Percentiles rank a stretch among this genome's conserved stretches.
phyloP scores from a whole-genome alignment of 768 basidiomycete genomes.

The Amylocystis lapponica region DNA sequence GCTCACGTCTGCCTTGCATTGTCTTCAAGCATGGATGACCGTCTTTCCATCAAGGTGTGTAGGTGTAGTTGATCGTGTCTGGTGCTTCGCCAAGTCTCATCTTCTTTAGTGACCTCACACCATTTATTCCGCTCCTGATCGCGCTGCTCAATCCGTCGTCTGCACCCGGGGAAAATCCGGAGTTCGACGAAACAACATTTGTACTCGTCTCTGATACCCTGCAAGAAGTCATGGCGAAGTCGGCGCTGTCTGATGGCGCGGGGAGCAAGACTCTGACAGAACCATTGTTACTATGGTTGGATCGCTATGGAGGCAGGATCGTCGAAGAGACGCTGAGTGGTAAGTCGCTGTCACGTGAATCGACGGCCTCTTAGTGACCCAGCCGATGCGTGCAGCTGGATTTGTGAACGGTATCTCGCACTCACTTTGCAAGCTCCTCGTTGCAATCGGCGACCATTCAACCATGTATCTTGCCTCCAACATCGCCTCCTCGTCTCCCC shows the following conservation, averaged over 20 bases:
- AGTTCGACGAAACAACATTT: constrained; percentile 48
- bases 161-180: constrained; percentile 15
- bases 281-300: constrained; percentile 79
- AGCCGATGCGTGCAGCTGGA: constrained; percentile 27
- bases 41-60: constrained; percentile 62
- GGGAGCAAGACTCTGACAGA: constrained; percentile 73
- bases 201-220: constrained; percentile 64
- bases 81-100: neutral
- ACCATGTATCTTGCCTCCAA: constrained; percentile 68
- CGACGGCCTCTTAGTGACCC: neutral
- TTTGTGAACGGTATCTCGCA: constrained; percentile 53
- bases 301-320: constrained; percentile 47
- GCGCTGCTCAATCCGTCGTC: constrained; percentile 31
- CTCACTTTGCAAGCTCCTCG: constrained; percentile 75
- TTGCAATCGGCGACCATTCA: constrained; percentile 83
- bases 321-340: constrained; percentile 31
- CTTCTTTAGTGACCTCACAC: constrained; percentile 54
- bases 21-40: constrained; percentile 79
- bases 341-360: constrained; percentile 18
- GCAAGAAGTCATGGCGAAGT: constrained; percentile 72
- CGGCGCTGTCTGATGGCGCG: constrained; percentile 63
- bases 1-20: constrained; percentile 66
- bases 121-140: constrained; percentile 61
- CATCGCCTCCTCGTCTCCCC: constrained; percentile 42
- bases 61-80: neutral